A percentile compares a stretch with the other conserved stretches of the same genome.
Evolutionary conservation across 495 filamentous ascomycete genomes (phyloP).

Genomic region (Xylaria intraflava): DNA sequence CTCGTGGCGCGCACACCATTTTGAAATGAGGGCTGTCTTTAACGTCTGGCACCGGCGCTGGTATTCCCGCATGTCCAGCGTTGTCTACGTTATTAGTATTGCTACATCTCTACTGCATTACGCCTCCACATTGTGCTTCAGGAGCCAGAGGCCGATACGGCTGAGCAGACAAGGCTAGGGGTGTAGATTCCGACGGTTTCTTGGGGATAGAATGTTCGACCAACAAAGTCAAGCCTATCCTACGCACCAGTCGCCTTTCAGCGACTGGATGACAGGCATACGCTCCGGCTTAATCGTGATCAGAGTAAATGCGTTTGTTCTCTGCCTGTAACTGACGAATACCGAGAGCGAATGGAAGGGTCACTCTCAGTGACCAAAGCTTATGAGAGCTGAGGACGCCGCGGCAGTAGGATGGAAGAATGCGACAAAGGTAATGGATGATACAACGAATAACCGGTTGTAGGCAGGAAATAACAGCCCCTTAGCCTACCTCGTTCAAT

Average conservation of each 20-base stretch:
- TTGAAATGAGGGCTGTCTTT: constrained; percentile 51
- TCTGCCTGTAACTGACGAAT: constrained; percentile 38
- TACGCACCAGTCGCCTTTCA: constrained; percentile 74
- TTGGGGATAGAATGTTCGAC: constrained; percentile 45
- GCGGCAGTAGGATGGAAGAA: constrained; percentile 16
- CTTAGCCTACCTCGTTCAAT: not conserved
- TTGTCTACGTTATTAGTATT: not conserved
- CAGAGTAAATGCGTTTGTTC: constrained; percentile 35
- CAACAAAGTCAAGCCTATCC: constrained; percentile 89
- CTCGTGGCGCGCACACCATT: constrained; percentile 84
- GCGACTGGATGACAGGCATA: constrained; percentile 53
- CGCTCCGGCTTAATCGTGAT: constrained; percentile 97
- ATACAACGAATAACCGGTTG: not conserved
- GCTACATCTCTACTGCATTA: not conserved
- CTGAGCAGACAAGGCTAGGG: not conserved
- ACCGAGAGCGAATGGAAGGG: constrained; percentile 41
- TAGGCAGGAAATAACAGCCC: not conserved
- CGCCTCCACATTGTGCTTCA: not conserved
- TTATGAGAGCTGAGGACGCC: constrained; percentile 24
- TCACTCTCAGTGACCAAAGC: constrained; percentile 45
- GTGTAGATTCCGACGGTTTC: not conserved
- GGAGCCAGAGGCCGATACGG: not conserved
- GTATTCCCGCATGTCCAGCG: not conserved
- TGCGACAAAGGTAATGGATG: not conserved
- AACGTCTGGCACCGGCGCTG: not conserved